A percentile compares a stretch with the other conserved stretches of the same genome.
Conservation (phyloP, 2,329 filamentous ascomycete species). For the Beauveria rudraprayagi region DNA sequence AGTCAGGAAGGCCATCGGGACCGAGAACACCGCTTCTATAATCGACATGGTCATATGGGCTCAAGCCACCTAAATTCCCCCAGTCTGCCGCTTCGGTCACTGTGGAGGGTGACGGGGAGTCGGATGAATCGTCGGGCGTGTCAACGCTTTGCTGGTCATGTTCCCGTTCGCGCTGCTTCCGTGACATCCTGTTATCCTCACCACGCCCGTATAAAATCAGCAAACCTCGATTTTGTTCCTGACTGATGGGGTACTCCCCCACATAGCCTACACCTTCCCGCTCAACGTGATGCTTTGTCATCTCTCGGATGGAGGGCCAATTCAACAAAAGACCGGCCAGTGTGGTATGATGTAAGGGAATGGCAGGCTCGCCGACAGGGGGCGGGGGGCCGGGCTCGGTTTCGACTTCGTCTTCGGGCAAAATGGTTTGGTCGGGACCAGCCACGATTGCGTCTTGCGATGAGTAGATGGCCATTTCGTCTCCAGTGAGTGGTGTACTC, state of each 20-base stretch:
- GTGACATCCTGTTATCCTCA: slow-evolving; percentile 58
- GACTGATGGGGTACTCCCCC: slow-evolving; percentile 66
- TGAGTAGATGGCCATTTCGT: slow-evolving; percentile 12
- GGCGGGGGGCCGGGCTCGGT: slow-evolving; percentile 44
- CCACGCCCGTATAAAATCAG: slow-evolving; percentile 72
- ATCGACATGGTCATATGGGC: slow-evolving; percentile 34
- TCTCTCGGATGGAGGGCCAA: slow-evolving; percentile 58
- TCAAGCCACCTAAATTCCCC: slow-evolving; percentile 49
- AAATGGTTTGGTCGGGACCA: not conserved
- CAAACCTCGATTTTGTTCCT: slow-evolving; percentile 66
- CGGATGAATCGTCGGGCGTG: slow-evolving; percentile 40
- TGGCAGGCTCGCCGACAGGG: slow-evolving; percentile 54
- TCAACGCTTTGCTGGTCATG: slow-evolving; percentile 32
- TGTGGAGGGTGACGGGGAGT: slow-evolving; percentile 46
- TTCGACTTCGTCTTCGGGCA: slow-evolving; percentile 40
- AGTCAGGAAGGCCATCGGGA: slow-evolving; percentile 45
- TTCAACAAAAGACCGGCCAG: slow-evolving; percentile 74
- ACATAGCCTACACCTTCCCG: slow-evolving; percentile 45
- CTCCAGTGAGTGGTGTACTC: slow-evolving; percentile 22
- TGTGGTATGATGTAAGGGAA: slow-evolving; percentile 82
- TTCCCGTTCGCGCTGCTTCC: slow-evolving; percentile 33
- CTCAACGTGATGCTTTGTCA: slow-evolving; percentile 48
- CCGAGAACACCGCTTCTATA: slow-evolving; percentile 30
- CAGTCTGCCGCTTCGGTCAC: slow-evolving; percentile 48
- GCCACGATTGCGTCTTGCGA: slow-evolving; percentile 9